Percentiles rank a stretch among this genome's conserved stretches.
These are phyloP conservation scores for Lobosporangium transversale DNA, from an alignment of 192 early-diverging fungal species.

Conservation along the genomic window DNA sequence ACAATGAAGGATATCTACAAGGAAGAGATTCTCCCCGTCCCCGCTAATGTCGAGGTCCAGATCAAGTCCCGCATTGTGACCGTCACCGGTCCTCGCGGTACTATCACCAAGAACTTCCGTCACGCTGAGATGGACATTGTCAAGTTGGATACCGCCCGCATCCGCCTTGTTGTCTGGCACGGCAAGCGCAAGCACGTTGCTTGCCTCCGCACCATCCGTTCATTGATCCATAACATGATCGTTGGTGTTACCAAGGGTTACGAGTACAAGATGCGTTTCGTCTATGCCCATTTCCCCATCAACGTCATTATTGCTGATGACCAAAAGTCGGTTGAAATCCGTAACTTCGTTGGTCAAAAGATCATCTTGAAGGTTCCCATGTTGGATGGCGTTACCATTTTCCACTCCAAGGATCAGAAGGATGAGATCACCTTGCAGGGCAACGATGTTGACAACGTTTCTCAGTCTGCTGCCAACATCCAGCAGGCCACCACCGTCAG, in stretches of 20 bases:
- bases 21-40: constrained; percentile 90
- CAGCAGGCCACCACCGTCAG: constrained; percentile 93
- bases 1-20: constrained; percentile 93
- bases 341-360: constrained; percentile 99
- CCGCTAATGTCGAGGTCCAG: constrained; percentile 84
- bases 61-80: constrained; percentile 90
- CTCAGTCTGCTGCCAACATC: constrained; percentile 96
- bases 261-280: constrained; percentile 99
- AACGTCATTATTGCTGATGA: constrained; percentile 87
- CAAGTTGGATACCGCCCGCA: constrained; percentile 71
- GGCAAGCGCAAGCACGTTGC: constrained; percentile 97
- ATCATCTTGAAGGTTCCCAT: constrained; percentile 85
- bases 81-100: constrained; percentile 93
- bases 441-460: constrained; percentile 95
- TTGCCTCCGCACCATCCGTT: constrained; percentile 96
- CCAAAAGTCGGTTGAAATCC: constrained; percentile 88
- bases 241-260: constrained; percentile 98
- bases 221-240: constrained; percentile 97
- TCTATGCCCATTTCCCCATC: constrained; percentile 99
- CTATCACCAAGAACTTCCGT: constrained; percentile 87
- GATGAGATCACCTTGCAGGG: constrained; percentile 95
- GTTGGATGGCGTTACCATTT: constrained; percentile 85
- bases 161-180: constrained; percentile 93
- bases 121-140: constrained; percentile 95
- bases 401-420: constrained; percentile 85